These are phyloP conservation scores for Sparassis latifolia DNA, from an alignment of 1,284 basidiomycete genomes.

Conservation along the genomic window DNA sequence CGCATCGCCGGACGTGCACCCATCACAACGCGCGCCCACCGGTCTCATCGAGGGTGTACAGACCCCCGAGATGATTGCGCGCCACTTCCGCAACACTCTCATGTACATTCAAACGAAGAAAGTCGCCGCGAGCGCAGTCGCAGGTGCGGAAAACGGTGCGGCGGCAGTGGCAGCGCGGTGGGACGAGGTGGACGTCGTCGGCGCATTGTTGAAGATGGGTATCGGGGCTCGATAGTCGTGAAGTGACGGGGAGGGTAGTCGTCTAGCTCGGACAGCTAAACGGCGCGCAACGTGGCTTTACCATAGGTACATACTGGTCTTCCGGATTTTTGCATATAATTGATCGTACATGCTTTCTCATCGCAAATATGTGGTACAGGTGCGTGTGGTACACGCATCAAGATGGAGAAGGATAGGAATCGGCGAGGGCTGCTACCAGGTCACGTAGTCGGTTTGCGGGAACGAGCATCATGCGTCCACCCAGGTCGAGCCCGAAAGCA, in stretches of 20 bases:
- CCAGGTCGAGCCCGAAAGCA: constrained; percentile 75
- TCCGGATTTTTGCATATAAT: constrained; percentile 1
- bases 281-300: background rate
- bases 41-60: constrained; percentile 88
- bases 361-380: background rate
- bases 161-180: constrained; percentile 53
- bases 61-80: constrained; percentile 84
- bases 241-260: background rate
- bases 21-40: constrained; percentile 70
- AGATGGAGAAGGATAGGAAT: constrained; percentile 24
- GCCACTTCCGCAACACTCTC: constrained; percentile 91
- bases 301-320: background rate
- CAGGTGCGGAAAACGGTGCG: constrained; percentile 33
- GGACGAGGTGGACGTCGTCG: constrained; percentile 82
- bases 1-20: constrained; percentile 77
- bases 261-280: background rate
- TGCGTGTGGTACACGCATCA: constrained; percentile 8
- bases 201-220: constrained; percentile 84
- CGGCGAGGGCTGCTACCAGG: constrained; percentile 28
- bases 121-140: constrained; percentile 41
- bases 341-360: background rate
- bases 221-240: constrained; percentile 27
- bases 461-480: constrained; percentile 73
- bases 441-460: constrained; percentile 35
- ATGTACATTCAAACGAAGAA: constrained; percentile 78